Evolutionary conservation across 768 basidiomycete species (phyloP).

Genomic region (Harrya chromipes): DNA sequence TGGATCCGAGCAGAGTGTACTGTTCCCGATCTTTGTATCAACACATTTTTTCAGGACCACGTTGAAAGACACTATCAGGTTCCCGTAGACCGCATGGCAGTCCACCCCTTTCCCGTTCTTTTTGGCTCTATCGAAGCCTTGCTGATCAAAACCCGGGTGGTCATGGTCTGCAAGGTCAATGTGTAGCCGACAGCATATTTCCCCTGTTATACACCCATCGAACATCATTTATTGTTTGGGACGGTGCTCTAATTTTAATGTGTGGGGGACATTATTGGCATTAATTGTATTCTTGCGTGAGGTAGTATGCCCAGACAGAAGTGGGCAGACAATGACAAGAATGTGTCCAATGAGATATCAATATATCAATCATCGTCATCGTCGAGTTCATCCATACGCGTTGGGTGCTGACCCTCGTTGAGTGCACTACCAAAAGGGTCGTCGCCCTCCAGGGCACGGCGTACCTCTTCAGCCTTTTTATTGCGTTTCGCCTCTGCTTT

Average conservation of each 20-base stretch:
- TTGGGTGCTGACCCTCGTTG: constrained; percentile 29
- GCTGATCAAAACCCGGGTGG: constrained; percentile 33
- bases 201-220: constrained; percentile 17
- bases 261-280: constrained; percentile 21
- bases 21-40: no score
- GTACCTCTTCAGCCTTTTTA: constrained; percentile 52
- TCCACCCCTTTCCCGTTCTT: not conserved
- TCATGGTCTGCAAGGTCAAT: constrained; percentile 56
- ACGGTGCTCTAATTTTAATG: constrained; percentile 2
- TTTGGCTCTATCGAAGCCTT: constrained; percentile 60
- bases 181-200: constrained; percentile 51
- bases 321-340: not conserved
- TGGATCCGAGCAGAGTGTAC: no score
- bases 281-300: constrained; percentile 1
- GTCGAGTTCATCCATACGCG: constrained; percentile 35
- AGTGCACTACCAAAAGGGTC: constrained; percentile 74
- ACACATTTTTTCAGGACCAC: no score
- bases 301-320: not conserved
- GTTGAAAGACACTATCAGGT: not conserved
- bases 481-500: constrained; percentile 66
- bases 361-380: constrained; percentile 47
- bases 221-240: constrained; percentile 24
- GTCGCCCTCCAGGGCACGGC: constrained; percentile 43
- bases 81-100: not conserved
- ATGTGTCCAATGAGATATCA: not conserved